These are phyloP conservation scores for Capsicum rhomboideum DNA, from an alignment of 257 asterid species.

Conservation along the genomic window DNA sequence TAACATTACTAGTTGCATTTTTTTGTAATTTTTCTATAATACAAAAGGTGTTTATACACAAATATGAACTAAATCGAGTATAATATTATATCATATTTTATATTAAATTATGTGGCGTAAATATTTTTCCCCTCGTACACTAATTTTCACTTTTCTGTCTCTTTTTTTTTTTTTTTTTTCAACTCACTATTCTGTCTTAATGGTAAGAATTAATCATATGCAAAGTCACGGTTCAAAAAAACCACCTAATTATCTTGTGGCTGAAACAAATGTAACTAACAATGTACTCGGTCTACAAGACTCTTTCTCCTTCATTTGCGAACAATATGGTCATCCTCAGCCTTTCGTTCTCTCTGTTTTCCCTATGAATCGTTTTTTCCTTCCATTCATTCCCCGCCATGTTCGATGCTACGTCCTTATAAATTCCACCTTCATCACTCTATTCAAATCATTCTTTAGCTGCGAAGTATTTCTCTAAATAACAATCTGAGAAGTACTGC, in stretches of 20 bases:
- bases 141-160: too few relatives aligned
- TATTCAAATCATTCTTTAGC: constrained; percentile 28
- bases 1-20: too few relatives aligned
- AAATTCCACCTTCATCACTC: constrained; percentile 8
- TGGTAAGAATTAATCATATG: neutral
- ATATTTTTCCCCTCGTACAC: too few relatives aligned
- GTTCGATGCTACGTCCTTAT: constrained; percentile 1
- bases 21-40: too few relatives aligned
- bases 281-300: neutral
- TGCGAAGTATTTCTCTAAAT: constrained; percentile 33
- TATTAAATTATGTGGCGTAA: too few relatives aligned
- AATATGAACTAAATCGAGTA: too few relatives aligned
- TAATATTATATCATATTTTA: too few relatives aligned
- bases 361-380: neutral
- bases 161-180: too few relatives aligned
- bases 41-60: too few relatives aligned
- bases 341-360: neutral
- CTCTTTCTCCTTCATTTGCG: neutral
- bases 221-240: neutral
- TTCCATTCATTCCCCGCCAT: neutral
- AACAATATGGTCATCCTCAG: neutral
- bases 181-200: neutral
- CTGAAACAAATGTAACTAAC: neutral
- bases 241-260: neutral
- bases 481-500: neutral